Base-by-base conservation (phyloP, 2,329 filamentous ascomycete genomes). In the Verticillium nonalfalfae region DNA sequence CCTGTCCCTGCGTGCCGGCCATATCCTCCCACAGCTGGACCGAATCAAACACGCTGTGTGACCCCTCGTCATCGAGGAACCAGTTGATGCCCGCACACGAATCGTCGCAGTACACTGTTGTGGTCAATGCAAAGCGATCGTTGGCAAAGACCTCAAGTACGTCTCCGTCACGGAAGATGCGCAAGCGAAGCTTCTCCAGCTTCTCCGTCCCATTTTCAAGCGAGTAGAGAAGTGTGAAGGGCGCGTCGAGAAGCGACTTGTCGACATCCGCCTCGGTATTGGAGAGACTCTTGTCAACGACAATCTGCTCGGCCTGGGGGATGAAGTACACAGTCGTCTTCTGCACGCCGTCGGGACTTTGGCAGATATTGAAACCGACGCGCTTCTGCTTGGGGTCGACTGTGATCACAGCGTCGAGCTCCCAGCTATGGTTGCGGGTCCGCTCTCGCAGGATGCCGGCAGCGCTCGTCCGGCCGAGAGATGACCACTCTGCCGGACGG, bases 71-170 rank as follows among this genome's bases (percentile, higher is more conserved):
- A 0, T 71, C 68, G 1, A 61, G 61, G 18, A 71, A 71, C 62
- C 67, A 68, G 5, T 69, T 70, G 4, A 73, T 61, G 0, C 68
- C 66, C 0, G 57, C 60, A 18, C 67, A 69, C 0, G 62, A 60
- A 2, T 59, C 45, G 0, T 63, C 63, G 34, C 68, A 65, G 62
- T 76, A 78, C 4, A 77, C 67, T 3, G 73, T 68, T 1, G 78
- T 78, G 1, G 74, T 72, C 15, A 80, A 73, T 2, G 72, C 75
- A 14, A 73, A 77, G 11, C 78, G 69, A 9, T 72, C 72, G 61
- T 81, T 80, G 6, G 77, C 74, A 63, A 80, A 81, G 0, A 80
- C 72, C 63, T 81, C 78, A 2, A 81, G 65, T 6, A 79, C 75
- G 26, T 73, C 76, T 26, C 65, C 70, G 60, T 81, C 78, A 57